Base-by-base conservation (phyloP, 768 basidiomycete genomes). In the Suillus spraguei region DNA sequence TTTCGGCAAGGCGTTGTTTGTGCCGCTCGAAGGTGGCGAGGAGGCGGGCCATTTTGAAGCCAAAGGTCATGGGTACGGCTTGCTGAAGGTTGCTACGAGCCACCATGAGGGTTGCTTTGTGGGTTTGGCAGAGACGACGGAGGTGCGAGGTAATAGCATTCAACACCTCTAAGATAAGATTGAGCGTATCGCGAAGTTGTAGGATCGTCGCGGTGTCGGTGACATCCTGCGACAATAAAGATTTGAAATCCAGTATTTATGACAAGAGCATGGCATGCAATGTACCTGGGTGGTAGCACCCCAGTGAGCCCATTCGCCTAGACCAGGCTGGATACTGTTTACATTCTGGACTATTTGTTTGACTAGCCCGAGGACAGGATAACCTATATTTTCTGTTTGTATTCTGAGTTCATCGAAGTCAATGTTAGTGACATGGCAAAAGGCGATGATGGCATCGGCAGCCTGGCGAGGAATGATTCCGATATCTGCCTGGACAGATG, bases 281-380 rank as follows among this genome's bases (percentile, higher is more conserved):
- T 68, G 59, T 52, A 80, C 82, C 76, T 83, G 82, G 20, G 82
- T 83, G 4, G 82, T 82, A 5, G 81, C 79, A 36, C 82, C 82
- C 70, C 80, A 83, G 66, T 83, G 82, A 20, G 72, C 73, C 80
- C 82, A 82, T 68, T 82, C 82, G 39, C 82, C 82, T 9, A 80
- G 65, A 28, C 79, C 76, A 52, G 69, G 69, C 47, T 70, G 60
- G 4, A 64, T 67, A 39, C 52, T 60, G 59, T 80, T 82, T 22
- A 78, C 79, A 56, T 70, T 63, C 14, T 68, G 73, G 2, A 82
- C 81, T 33, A 83, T 70, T 53, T 82, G 81, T 63, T 77, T 79
- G 20, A 82, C 80, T 16, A 83, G 61, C 42, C 80, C 80, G 41
- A 82, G 61, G 3, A 82, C 78, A 1, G 82, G 81, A 64, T 81